A percentile compares a stretch with the other conserved stretches of the same genome.
These are phyloP conservation scores for Beta lomatogona DNA, from an alignment of 179 eudicot species.

Conservation along the genomic window DNA sequence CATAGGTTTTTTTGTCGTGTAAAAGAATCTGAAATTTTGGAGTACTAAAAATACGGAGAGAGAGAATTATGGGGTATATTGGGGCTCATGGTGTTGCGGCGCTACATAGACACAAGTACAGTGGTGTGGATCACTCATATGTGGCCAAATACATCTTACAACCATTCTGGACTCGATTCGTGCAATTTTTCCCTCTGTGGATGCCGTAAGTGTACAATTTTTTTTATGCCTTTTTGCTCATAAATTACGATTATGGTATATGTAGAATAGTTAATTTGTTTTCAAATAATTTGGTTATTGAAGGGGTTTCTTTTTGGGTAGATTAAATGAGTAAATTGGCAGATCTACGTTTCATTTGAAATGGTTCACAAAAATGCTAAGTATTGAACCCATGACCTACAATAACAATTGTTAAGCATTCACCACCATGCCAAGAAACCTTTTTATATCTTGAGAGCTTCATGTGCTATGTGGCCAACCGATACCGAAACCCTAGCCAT, in stretches of 20 bases:
- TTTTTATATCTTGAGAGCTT: too few relatives aligned
- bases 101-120: slow-evolving; percentile 86
- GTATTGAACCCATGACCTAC: too few relatives aligned
- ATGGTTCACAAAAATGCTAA: too few relatives aligned
- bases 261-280: background rate
- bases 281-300: background rate
- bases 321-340: too few relatives aligned
- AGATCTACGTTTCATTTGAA: too few relatives aligned
- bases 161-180: slow-evolving; percentile 82
- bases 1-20: background rate
- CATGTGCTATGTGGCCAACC: too few relatives aligned
- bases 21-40: background rate
- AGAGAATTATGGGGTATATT: slow-evolving; percentile 73
- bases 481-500: too few relatives aligned
- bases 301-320: too few relatives aligned
- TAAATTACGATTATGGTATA: background rate
- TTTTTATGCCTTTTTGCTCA: background rate
- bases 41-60: background rate
- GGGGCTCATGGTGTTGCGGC: slow-evolving; percentile 89
- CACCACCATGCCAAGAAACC: too few relatives aligned
- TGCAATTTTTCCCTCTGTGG: slow-evolving; percentile 91
- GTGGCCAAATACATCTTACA: slow-evolving; percentile 84
- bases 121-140: slow-evolving; percentile 92
- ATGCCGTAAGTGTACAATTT: slow-evolving; percentile 78
- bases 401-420: too few relatives aligned